phyloP scores from a whole-genome alignment of 176 grass and related monocot genomes.

The Themeda triandra region DNA sequence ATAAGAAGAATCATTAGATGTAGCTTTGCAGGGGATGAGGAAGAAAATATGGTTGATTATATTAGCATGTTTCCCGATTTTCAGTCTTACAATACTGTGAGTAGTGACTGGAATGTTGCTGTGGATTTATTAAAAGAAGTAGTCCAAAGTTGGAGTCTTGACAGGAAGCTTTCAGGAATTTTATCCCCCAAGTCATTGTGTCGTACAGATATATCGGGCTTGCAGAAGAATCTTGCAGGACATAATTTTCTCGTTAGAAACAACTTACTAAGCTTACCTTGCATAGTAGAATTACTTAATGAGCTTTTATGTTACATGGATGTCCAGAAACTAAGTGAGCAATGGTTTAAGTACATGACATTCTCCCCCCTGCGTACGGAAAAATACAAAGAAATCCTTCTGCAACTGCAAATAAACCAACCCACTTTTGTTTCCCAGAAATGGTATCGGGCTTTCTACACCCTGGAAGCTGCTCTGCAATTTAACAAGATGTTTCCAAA shows the following conservation, averaged over 20 bases:
- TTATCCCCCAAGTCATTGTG: background rate
- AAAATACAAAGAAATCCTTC: background rate
- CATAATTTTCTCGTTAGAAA: background rate
- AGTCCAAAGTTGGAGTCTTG: background rate
- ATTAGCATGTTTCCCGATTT: background rate
- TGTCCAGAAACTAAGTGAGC: too few species aligned
- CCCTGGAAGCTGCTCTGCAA: background rate
- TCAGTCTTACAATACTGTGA: background rate
- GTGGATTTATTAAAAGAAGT: too few species aligned
- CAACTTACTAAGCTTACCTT: background rate
- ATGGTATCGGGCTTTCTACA: background rate
- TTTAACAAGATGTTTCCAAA: background rate
- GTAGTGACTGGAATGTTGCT: too few species aligned
- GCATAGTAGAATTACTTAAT: background rate
- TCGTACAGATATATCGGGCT: background rate
- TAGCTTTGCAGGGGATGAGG: background rate
- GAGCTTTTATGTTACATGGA: background rate
- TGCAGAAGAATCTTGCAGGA: background rate
- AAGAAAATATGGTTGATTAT: background rate
- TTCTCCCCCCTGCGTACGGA: background rate
- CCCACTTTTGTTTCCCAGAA: background rate
- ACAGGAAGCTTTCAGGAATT: background rate
- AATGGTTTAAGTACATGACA: slow-evolving; percentile 14
- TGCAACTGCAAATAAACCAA: background rate
- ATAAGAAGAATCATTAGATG: slow-evolving; percentile 5